Evolutionary conservation across 1,284 basidiomycete species (phyloP), one percentile per base, ranked within the genome.

Genomic region (Trichosporon ovoides): DNA sequence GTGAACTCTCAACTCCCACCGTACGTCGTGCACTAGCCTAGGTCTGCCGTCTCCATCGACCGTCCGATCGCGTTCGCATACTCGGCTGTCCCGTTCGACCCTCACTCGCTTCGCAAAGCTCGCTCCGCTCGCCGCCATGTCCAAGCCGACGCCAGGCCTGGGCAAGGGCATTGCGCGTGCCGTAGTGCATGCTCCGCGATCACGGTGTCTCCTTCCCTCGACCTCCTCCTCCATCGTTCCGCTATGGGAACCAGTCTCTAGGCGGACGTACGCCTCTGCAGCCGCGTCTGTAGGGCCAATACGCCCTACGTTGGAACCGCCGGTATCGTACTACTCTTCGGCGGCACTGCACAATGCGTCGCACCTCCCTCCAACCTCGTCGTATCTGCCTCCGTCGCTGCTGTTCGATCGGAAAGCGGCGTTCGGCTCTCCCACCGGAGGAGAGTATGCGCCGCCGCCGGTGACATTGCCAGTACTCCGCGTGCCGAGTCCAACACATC

Each of bases 81-180:
- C n/a, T n/a, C 14, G 33, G 13, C 48, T 18, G 28, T 31, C 40
- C 6, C 31, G 13, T 19, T n/a, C n/a, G n/a, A n/a, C n/a, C n/a
- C n/a, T n/a, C n/a, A n/a, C n/a, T n/a, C n/a, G n/a, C n/a, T n/a
- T n/a, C n/a, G n/a, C n/a, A n/a, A n/a, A n/a, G n/a, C n/a, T n/a
- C n/a, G n/a, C n/a, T n/a, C n/a, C n/a, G n/a, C 18, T 18, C 18
- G 1, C 14, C 16, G 49, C 79, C 52, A 69, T 70, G 68, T 71
- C 69, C 34, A 72, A 72, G 56, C 69, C 70, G 10, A 71, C 70
- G 57, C 69, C 70, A 3, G 67, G 70, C n/a, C 60, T 72, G n/a
- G 67, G 67, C 48, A 71, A 72, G 55, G 70, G 67, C 19, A 56
- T 71, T 22, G 69, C 69, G 55, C 61, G 71, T n/a, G 60, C 62